A percentile compares a stretch with the other conserved stretches of the same genome.
phyloP scores from a whole-genome alignment of 75 land plant genomes.

The Pinus tabuliformis region DNA sequence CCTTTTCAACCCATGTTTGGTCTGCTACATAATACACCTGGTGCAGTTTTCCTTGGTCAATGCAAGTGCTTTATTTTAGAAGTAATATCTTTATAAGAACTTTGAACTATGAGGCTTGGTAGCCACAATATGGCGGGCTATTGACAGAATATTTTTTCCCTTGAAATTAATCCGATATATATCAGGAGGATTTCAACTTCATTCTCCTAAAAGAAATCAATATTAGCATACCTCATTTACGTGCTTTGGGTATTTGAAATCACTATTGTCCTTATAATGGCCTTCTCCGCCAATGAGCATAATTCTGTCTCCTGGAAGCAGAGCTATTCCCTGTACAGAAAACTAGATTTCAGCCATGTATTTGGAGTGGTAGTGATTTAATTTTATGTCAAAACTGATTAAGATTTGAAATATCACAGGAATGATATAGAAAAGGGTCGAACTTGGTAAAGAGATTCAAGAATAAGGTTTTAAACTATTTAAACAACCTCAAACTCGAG shows the following conservation, averaged over 20 bases:
- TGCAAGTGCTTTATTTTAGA: not conserved
- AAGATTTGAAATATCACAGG: not conserved
- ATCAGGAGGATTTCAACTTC: not conserved
- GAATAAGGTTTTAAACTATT: not conserved
- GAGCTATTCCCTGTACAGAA: conserved; percentile 18
- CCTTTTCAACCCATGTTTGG: conserved; percentile 46
- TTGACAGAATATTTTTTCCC: not conserved
- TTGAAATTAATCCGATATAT: not conserved
- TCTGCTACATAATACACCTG: conserved; percentile 38
- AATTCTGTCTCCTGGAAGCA: conserved; percentile 35
- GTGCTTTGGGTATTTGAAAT: conserved; percentile 45
- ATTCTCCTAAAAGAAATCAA: not conserved
- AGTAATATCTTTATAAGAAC: not conserved
- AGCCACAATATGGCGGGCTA: not conserved
- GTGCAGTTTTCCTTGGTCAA: not conserved
- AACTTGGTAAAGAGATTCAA: not conserved
- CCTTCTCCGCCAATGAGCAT: conserved; percentile 50
- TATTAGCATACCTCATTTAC: conserved; percentile 29
- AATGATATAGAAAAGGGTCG: not conserved
- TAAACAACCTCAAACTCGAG: no score
- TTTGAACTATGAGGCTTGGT: no score
- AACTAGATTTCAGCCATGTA: not conserved
- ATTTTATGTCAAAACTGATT: not conserved
- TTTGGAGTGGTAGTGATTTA: not conserved
- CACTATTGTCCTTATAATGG: conserved; percentile 17